Percentiles rank a stretch among this genome's conserved stretches.
Conservation (phyloP, 352 stramenopile genomes). For the Achlya hypogyna region DNA sequence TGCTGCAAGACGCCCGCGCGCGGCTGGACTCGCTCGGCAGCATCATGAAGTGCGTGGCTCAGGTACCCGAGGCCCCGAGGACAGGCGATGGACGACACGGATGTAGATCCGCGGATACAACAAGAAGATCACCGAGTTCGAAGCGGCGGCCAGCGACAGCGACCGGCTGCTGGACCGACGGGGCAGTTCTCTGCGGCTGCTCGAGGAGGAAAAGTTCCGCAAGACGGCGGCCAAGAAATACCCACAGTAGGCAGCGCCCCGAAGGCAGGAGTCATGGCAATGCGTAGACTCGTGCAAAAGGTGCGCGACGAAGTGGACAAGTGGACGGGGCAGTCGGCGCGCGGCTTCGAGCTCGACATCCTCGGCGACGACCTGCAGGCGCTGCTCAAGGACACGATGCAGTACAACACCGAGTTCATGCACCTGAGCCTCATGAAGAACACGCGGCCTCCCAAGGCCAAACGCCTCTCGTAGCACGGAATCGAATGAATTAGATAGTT, state of each 20-base stretch:
- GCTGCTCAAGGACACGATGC: slow-evolving; percentile 70
- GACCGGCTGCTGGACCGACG: slow-evolving; percentile 41
- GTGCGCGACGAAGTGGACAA: slow-evolving; percentile 63
- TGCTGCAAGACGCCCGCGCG: slow-evolving; percentile 41
- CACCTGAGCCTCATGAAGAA: slow-evolving; percentile 48
- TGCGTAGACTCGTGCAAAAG: slow-evolving; percentile 19
- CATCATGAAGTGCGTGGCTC: slow-evolving; percentile 49
- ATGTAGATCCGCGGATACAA: slow-evolving; percentile 51
- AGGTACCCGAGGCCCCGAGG: no score
- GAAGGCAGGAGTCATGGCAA: not conserved
- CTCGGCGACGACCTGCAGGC: slow-evolving; percentile 66
- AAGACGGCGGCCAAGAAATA: slow-evolving; percentile 67
- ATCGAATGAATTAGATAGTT: not conserved
- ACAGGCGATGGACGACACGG: no score
- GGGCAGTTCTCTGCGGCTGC: slow-evolving; percentile 52
- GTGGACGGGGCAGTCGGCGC: slow-evolving; percentile 60
- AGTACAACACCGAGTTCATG: slow-evolving; percentile 73
- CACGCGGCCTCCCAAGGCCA: slow-evolving; percentile 19
- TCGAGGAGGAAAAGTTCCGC: slow-evolving; percentile 72
- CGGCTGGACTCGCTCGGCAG: slow-evolving; percentile 62
- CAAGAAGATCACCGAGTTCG: slow-evolving; percentile 66
- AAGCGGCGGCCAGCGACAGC: slow-evolving; percentile 57
- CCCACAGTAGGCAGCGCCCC: slow-evolving; percentile 20
- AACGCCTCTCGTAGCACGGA: slow-evolving; percentile 1
- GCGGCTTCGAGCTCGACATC: slow-evolving; percentile 61